phyloP scores from a whole-genome alignment of 306 rosid species.

The Cicer bijugum region DNA sequence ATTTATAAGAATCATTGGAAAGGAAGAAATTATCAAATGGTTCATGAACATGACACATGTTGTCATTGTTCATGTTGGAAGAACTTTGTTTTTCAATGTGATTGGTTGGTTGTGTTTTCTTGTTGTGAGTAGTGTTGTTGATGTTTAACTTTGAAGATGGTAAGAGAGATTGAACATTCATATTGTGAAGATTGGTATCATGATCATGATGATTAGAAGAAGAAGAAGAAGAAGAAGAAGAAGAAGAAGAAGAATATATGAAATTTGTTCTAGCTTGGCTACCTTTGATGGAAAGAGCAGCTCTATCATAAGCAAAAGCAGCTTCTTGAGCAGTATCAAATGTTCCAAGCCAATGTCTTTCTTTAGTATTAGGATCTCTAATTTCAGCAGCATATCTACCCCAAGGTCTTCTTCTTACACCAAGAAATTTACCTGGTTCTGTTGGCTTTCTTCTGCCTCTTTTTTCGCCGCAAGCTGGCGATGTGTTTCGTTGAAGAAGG shows the following conservation, averaged over 20 bases:
- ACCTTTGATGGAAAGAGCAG: conserved; percentile 97
- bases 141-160: conserved; percentile 50
- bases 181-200: conserved; percentile 55
- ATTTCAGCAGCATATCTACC: conserved; percentile 99
- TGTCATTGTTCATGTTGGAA: conserved; percentile 35
- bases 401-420: conserved; percentile 93
- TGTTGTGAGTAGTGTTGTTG: conserved; percentile 20
- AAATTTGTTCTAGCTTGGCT: conserved; percentile 91
- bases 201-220: conserved; percentile 9
- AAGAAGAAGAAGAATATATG: conserved; percentile 53
- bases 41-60: conserved; percentile 13
- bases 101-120: no score
- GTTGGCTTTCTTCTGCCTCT: conserved; percentile 83
- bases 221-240: conserved; percentile 48
- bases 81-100: conserved; percentile 19
- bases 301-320: conserved; percentile 98
- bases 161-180: conserved; percentile 47
- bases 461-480: conserved; percentile 59
- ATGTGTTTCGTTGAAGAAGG: conserved; percentile 58
- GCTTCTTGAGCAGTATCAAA: conserved; percentile 99
- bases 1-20: conserved; percentile 62
- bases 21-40: conserved; percentile 59
- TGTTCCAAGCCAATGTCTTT: conserved; percentile 98
- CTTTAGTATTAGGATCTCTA: conserved; percentile 92
- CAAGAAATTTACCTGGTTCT: conserved; percentile 89